These are phyloP conservation scores for Zea luxurians DNA, from an alignment of 176 grass and related monocot genomes.

Conservation along the genomic window DNA sequence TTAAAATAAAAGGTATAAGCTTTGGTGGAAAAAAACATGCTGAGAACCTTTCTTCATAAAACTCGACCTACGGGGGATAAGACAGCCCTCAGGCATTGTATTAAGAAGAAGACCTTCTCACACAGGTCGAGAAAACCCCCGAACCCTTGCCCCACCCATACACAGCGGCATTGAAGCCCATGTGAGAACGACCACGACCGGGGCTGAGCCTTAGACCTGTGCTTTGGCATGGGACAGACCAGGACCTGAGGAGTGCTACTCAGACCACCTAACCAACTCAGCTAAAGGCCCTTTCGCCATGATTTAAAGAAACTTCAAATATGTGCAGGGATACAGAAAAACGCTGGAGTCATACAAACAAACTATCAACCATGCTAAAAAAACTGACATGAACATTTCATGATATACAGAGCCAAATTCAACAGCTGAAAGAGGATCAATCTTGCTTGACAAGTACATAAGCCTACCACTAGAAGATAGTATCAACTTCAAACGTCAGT, in stretches of 20 bases:
- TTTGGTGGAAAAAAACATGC: background rate
- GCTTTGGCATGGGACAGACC: too few relatives aligned
- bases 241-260: too few relatives aligned
- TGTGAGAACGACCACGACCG: too few relatives aligned
- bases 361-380: background rate
- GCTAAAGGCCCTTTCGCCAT: too few relatives aligned
- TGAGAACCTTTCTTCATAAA: background rate
- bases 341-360: background rate
- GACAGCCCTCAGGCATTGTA: too few relatives aligned
- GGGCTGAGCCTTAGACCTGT: too few relatives aligned
- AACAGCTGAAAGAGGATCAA: background rate
- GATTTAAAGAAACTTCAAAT: background rate
- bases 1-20: background rate
- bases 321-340: background rate
- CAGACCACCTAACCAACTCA: too few relatives aligned
- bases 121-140: too few relatives aligned
- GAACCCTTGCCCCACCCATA: too few relatives aligned
- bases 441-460: background rate
- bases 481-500: background rate
- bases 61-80: too few relatives aligned
- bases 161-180: too few relatives aligned
- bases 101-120: too few relatives aligned
- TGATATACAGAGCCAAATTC: conserved; percentile 4
- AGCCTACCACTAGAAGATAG: background rate
- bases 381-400: background rate